Base-by-base conservation (phyloP, 2,329 filamentous ascomycete genomes). In the Pseudogymnoascus sp. region DNA sequence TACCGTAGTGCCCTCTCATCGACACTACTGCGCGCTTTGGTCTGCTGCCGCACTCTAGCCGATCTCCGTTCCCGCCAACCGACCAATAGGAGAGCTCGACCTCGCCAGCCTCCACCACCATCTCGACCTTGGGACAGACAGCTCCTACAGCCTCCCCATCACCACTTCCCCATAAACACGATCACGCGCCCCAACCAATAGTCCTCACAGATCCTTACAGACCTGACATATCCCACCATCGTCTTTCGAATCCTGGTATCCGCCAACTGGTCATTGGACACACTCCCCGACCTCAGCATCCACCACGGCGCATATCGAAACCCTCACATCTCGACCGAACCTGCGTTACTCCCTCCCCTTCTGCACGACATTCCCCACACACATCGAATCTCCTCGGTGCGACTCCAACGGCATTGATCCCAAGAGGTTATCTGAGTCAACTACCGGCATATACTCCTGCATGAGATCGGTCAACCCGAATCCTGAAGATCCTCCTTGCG, bases 211-310 rank as follows among this genome's bases (percentile, higher is more conserved):
- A 23, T 23, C 42, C 42, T 46, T 1, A 46, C 21, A 46, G 42
- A 23, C 42, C 42, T 14, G 18, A 5, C 4, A 23, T 12, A 44
- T 44, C 40, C 25, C 14, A n/a, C 23, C 12, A 25, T 59, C 56
- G 14, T n/a, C n/a, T 10, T 18, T 36, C 59, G 10, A 23, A 21
- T 42, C 46, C 38, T 16, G 23, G 42, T 65, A 44, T 7, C 8
- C 37, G n/a, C 67, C 28, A 46, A 46, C 16, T 60, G 71, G 70
- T 73, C 72, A 73, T 73, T 73, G 70, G 71, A 69, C 70, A 68
- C 70, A 67, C 69, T 66, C 67, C 38, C 50, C 59, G 42, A 28
- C 42, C 10, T 14, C 18, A 40, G 4, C 42, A 31, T 46, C 42
- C 42, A 46, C 42, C 18, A 21, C 18, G 18, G 42, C 42, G 42